phyloP scores from a whole-genome alignment of 2,329 filamentous ascomycete species.

The Plectosphaerella cucumerina region DNA sequence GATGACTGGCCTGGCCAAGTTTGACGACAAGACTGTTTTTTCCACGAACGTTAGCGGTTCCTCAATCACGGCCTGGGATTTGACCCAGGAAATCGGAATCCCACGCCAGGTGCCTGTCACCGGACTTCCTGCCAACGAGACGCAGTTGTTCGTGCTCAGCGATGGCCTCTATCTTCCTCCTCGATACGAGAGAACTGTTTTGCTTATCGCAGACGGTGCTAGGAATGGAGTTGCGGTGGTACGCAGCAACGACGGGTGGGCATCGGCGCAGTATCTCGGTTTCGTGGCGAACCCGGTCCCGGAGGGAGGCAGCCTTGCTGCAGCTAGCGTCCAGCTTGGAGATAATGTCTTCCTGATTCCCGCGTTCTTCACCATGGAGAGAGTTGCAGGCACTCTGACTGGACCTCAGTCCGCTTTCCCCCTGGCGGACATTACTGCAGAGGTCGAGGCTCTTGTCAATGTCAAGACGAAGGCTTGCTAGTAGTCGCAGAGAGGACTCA shows the following conservation, averaged over 20 bases:
- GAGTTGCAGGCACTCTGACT: too few species aligned
- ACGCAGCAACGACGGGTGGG: constrained; percentile 29
- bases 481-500: too few species aligned
- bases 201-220: constrained; percentile 24
- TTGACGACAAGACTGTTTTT: constrained; percentile 7
- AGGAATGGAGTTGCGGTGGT: constrained; percentile 28
- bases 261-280: constrained; percentile 28
- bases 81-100: constrained; percentile 7
- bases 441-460: too few species aligned
- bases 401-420: too few species aligned
- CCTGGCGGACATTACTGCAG: too few species aligned
- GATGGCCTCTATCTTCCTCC: constrained; percentile 29
- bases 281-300: constrained; percentile 17
- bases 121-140: constrained; percentile 4
- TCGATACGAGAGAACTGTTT: constrained; percentile 25
- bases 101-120: constrained; percentile 8
- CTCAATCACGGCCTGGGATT: constrained; percentile 14
- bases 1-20: constrained; percentile 12
- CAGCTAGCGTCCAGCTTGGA: too few species aligned
- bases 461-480: too few species aligned
- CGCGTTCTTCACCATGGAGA: too few species aligned
- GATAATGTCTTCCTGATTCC: too few species aligned
- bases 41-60: constrained; percentile 8
- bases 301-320: too few species aligned
- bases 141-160: constrained; percentile 2